A percentile compares a stretch with the other conserved stretches of the same genome.
Conservation (phyloP, 1,284 basidiomycete genomes). For the Apiotrichum mycotoxinovorans region DNA sequence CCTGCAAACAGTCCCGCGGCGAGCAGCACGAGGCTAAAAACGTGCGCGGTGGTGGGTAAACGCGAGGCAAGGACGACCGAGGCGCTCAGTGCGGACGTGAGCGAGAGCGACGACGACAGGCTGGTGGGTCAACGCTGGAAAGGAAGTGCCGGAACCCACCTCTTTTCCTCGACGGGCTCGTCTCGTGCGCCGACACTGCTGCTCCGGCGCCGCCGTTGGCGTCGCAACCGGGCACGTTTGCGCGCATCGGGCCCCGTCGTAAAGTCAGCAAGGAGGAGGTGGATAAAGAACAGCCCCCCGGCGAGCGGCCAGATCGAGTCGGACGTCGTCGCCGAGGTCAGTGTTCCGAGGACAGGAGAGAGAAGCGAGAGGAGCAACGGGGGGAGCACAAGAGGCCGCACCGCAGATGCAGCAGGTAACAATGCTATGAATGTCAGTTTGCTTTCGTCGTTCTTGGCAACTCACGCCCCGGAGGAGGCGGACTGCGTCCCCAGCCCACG, state of each 20-base stretch:
- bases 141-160: slow-evolving; percentile 9
- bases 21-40: slow-evolving; percentile 85
- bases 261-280: slow-evolving; percentile 67
- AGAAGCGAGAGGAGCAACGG: slow-evolving; percentile 83
- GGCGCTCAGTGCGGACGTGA: slow-evolving; percentile 91
- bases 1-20: slow-evolving; percentile 80
- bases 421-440: slow-evolving; percentile 53
- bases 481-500: slow-evolving; percentile 11
- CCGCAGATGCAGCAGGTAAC: slow-evolving; percentile 33
- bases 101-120: slow-evolving; percentile 81
- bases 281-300: slow-evolving; percentile 61
- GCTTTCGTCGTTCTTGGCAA: background rate
- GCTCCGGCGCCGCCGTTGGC: slow-evolving; percentile 3
- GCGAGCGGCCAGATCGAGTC: slow-evolving; percentile 96
- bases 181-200: slow-evolving; percentile 15
- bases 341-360: slow-evolving; percentile 82
- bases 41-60: slow-evolving; percentile 73
- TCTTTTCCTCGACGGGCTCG: slow-evolving; percentile 33
- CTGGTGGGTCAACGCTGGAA: slow-evolving; percentile 50
- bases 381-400: slow-evolving; percentile 63
- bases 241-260: slow-evolving; percentile 46
- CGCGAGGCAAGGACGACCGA: slow-evolving; percentile 92
- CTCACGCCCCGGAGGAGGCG: slow-evolving; percentile 8
- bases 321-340: slow-evolving; percentile 90
- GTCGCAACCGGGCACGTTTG: slow-evolving; percentile 19